These are phyloP conservation scores for Sergeia podlipaevii DNA, from an alignment of 208 protist species.

Conservation along the genomic window DNA sequence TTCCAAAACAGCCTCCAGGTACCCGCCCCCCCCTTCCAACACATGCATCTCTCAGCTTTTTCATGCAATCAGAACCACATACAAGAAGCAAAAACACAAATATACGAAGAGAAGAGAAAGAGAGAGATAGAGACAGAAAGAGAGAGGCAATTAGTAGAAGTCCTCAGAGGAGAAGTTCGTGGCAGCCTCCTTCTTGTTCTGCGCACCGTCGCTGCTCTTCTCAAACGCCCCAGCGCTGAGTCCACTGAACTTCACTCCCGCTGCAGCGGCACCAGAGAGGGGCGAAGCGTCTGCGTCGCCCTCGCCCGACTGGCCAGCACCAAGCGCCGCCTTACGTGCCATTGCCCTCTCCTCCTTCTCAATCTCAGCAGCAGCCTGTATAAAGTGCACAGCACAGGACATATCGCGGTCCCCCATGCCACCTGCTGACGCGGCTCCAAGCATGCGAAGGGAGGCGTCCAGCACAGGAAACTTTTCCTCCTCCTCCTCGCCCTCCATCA, in stretches of 20 bases:
- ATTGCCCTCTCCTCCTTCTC: conserved; percentile 27
- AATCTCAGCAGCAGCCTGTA: conserved; percentile 53
- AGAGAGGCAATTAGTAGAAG: conserved; percentile 39
- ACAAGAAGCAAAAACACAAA: neutral
- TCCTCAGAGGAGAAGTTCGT: conserved; percentile 50
- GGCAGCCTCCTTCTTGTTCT: neutral
- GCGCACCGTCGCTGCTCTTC: neutral
- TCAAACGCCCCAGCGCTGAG: no score
- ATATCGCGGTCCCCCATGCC: conserved; percentile 79
- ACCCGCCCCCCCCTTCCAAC: no score
- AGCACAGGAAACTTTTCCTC: conserved; percentile 76
- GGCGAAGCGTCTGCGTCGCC: no score
- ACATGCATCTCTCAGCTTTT: no score
- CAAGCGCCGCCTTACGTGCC: neutral
- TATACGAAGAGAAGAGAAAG: neutral
- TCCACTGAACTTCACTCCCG: no score
- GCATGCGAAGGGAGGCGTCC: conserved; percentile 67
- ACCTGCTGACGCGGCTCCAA: conserved; percentile 58
- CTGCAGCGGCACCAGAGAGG: no score
- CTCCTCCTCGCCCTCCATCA: conserved; percentile 15
- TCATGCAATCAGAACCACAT: neutral
- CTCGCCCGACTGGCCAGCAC: neutral
- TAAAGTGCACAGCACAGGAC: conserved; percentile 74
- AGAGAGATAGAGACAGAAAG: neutral
- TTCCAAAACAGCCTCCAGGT: no score